Conservation (phyloP, 495 filamentous ascomycete genomes). For the Astrothelium macrocarpum region DNA sequence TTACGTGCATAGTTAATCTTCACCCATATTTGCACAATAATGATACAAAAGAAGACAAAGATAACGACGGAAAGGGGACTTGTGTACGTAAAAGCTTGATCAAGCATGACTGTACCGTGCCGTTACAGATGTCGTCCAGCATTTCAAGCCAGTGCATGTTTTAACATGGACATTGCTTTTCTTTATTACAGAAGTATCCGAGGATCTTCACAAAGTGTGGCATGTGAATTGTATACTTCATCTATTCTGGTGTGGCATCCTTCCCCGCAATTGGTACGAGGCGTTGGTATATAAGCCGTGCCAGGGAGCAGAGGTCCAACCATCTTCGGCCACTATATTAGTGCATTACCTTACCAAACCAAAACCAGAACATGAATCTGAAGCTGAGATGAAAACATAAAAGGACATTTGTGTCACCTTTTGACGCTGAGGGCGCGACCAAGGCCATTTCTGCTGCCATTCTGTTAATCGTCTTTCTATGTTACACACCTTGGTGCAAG, state of each 20-base stretch:
- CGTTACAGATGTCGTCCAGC: not conserved
- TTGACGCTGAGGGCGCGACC: no score
- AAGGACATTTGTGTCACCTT: no score
- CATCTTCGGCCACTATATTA: no score
- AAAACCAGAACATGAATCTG: no score
- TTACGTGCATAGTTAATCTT: not conserved
- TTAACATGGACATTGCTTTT: not conserved
- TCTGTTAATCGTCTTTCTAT: no score
- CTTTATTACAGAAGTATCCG: not conserved
- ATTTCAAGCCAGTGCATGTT: not conserved
- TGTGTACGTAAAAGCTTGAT: not conserved
- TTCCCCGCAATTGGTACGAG: not conserved
- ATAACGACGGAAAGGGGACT: not conserved
- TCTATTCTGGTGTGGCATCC: not conserved
- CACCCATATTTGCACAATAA: not conserved
- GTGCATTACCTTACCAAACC: no score
- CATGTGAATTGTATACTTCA: not conserved
- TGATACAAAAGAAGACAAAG: not conserved
- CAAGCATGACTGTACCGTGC: not conserved
- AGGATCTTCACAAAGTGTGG: not conserved
- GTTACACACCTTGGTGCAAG: no score
- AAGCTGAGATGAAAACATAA: no score
- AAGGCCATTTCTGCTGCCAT: no score
- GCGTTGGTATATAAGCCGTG: not conserved
- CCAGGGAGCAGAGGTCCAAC: no score